Conservation (phyloP, 2,329 filamentous ascomycete genomes). For the Colletotrichum orchidophilum region DNA sequence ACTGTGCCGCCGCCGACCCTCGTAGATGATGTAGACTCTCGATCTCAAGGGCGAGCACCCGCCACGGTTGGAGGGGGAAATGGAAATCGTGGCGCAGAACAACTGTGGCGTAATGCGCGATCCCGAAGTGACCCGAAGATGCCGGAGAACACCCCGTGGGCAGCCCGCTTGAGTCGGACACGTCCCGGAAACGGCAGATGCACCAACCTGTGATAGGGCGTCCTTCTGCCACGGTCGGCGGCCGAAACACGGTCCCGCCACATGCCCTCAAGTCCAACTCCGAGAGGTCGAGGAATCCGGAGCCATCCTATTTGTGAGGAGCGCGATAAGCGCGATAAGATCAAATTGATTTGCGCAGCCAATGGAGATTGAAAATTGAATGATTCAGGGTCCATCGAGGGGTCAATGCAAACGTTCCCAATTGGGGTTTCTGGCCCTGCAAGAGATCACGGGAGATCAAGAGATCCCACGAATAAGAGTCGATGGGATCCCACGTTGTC, state of each 20-base stretch:
- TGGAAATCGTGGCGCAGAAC: neutral
- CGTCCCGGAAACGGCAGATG: neutral
- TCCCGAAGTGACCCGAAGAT: neutral
- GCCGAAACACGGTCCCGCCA: neutral
- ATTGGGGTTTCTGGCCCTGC: neutral
- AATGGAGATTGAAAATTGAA: neutral
- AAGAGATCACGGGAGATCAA: neutral
- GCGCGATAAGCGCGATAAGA: neutral
- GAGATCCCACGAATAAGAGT: conserved; percentile 7
- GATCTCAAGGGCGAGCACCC: too few relatives aligned
- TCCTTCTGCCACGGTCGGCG: neutral
- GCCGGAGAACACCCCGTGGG: neutral
- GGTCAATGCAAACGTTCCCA: neutral
- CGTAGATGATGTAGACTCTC: neutral
- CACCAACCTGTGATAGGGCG: neutral
- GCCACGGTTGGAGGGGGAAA: neutral
- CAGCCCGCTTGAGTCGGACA: neutral
- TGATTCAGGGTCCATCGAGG: conserved; percentile 6
- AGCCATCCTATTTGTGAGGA: neutral
- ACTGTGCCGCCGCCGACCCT: neutral
- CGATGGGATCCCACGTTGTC: conserved; percentile 8
- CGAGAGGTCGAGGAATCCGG: conserved; percentile 14
- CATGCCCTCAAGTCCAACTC: neutral
- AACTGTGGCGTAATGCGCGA: neutral
- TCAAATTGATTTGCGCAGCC: neutral